A percentile compares a stretch with the other conserved stretches of the same genome.
Conservation (phyloP, 2,329 filamentous ascomycete species). For the Ophiostoma quercus region DNA sequence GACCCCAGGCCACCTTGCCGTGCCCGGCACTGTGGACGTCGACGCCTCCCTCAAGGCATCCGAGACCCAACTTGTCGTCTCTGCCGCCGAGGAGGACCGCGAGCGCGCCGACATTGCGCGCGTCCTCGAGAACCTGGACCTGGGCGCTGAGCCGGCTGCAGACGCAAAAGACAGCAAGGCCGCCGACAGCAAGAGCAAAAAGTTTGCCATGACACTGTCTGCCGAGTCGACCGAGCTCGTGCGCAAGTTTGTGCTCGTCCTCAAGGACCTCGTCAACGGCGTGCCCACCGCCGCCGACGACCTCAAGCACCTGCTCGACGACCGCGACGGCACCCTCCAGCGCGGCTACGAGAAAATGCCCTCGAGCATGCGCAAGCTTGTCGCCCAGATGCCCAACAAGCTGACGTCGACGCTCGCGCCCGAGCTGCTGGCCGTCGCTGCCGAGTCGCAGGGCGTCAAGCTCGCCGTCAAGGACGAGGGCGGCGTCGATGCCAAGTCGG, state of each 20-base stretch:
- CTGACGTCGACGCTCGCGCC: constrained; percentile 70
- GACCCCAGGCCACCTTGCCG: constrained; percentile 36
- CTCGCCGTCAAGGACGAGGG: constrained; percentile 38
- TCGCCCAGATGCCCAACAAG: constrained; percentile 78
- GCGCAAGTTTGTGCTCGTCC: constrained; percentile 77
- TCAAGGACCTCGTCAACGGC: constrained; percentile 88
- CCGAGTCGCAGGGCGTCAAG: constrained; percentile 65
- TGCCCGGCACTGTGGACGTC: constrained; percentile 32
- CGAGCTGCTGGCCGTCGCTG: constrained; percentile 73
- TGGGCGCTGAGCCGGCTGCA: constrained; percentile 44
- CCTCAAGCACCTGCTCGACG: constrained; percentile 60
- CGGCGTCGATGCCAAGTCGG: constrained; percentile 50
- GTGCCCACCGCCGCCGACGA: constrained; percentile 91
- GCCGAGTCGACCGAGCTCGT: constrained; percentile 77
- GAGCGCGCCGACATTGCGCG: constrained; percentile 68
- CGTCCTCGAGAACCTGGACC: constrained; percentile 78
- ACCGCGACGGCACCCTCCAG: constrained; percentile 56
- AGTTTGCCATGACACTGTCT: constrained; percentile 68
- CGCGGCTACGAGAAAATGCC: constrained; percentile 65
- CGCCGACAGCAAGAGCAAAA: neutral
- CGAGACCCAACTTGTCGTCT: constrained; percentile 3
- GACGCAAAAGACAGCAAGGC: neutral
- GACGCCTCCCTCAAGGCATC: constrained; percentile 34
- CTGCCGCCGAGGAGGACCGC: constrained; percentile 39
- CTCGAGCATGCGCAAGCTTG: constrained; percentile 73